A percentile compares a stretch with the other conserved stretches of the same genome.
Conservation (phyloP, 495 filamentous ascomycete genomes). For the Aspergillus wentii region DNA sequence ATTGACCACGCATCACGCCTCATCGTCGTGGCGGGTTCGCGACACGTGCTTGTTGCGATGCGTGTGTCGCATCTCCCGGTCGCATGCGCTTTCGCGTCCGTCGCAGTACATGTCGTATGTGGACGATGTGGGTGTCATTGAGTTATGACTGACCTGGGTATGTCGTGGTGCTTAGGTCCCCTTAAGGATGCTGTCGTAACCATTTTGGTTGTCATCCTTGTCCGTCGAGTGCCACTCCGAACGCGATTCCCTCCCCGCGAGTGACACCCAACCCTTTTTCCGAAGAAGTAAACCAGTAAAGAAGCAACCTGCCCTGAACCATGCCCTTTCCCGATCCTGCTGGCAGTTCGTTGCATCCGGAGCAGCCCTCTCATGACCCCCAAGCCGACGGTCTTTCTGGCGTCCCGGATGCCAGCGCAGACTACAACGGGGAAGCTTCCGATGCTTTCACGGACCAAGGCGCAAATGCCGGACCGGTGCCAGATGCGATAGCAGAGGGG, state of each 20-base stretch:
- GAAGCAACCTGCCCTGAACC: slow-evolving; percentile 6
- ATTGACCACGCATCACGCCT: not conserved
- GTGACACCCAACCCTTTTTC: slow-evolving; percentile 10
- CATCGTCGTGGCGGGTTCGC: not conserved
- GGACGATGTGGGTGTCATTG: not conserved
- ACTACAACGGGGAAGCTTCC: slow-evolving; percentile 19
- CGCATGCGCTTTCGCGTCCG: slow-evolving; percentile 15
- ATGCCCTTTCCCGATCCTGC: slow-evolving; percentile 39
- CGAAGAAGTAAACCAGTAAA: not conserved
- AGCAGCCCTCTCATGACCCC: slow-evolving; percentile 19
- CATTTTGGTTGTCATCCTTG: slow-evolving; percentile 17
- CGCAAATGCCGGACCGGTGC: slow-evolving; percentile 24
- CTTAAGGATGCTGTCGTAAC: slow-evolving; percentile 36
- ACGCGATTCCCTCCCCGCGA: slow-evolving; percentile 13
- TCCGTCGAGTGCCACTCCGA: slow-evolving; percentile 16
- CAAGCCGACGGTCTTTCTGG: slow-evolving; percentile 23
- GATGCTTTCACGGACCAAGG: slow-evolving; percentile 17
- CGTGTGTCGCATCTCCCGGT: slow-evolving; percentile 4
- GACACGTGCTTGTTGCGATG: slow-evolving; percentile 1
- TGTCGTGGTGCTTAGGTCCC: slow-evolving; percentile 11
- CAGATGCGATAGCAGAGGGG: slow-evolving; percentile 44
- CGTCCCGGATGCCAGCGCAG: slow-evolving; percentile 17
- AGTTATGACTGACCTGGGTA: slow-evolving; percentile 12
- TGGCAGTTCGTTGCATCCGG: too few relatives aligned
- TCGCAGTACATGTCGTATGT: not conserved